Evolutionary conservation across 257 asterid species (phyloP).

Genomic region (Fraxinus pennsylvanica): DNA sequence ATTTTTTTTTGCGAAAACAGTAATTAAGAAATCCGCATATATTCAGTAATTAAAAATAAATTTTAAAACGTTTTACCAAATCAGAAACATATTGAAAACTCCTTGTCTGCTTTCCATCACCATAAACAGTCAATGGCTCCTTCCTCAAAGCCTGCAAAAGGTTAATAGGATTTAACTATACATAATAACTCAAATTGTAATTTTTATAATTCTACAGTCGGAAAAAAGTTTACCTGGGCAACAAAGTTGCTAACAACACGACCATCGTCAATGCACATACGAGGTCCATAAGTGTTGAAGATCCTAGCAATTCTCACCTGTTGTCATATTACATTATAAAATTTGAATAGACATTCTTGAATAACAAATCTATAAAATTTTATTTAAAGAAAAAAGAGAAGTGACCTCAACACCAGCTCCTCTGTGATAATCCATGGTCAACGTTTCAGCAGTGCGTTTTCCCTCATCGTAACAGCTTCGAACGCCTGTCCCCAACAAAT

Average conservation of each 20-base stretch:
- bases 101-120: slow-evolving; percentile 97
- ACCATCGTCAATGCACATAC: slow-evolving; percentile 98
- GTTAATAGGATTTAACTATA: slow-evolving; percentile 2
- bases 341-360: neutral
- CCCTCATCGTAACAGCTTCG: slow-evolving; percentile 99
- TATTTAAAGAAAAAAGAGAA: neutral
- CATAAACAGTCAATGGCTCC: slow-evolving; percentile 91
- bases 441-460: slow-evolving; percentile 95
- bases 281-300: slow-evolving; percentile 94
- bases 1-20: neutral
- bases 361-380: neutral
- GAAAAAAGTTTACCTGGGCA: slow-evolving; percentile 72
- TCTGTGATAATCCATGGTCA: slow-evolving; percentile 98
- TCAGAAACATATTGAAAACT: slow-evolving; percentile 98
- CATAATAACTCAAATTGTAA: neutral
- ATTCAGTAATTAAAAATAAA: neutral
- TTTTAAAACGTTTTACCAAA: slow-evolving; percentile 50
- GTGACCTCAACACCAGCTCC: slow-evolving; percentile 94
- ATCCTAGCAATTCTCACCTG: slow-evolving; percentile 97
- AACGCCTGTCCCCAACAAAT: slow-evolving; percentile 64
- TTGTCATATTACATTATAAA: neutral
- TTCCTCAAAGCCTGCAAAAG: slow-evolving; percentile 85
- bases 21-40: neutral
- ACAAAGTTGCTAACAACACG: slow-evolving; percentile 99
- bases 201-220: neutral